Evolutionary conservation across 2,329 filamentous ascomycete species (phyloP).

Genomic region (Penicillium palitans): DNA sequence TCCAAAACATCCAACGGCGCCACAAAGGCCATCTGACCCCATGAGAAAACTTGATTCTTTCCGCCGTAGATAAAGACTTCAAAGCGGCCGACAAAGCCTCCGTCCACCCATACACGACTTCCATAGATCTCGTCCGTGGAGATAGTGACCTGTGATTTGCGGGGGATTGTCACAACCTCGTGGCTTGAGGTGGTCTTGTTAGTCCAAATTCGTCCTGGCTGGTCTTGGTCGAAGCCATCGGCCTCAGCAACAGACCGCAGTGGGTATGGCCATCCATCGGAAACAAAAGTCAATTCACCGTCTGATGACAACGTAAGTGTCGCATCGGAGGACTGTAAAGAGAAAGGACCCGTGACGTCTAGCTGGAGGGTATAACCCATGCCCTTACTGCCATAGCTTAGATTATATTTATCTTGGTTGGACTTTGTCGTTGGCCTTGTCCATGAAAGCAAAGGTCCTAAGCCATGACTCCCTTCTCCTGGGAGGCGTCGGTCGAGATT

Average conservation of each 20-base stretch:
- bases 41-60: slow-evolving; percentile 53
- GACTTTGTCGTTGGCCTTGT: slow-evolving; percentile 39
- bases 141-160: slow-evolving; percentile 43
- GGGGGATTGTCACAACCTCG: slow-evolving; percentile 38
- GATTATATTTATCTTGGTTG: slow-evolving; percentile 26
- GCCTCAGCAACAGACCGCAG: slow-evolving; percentile 47
- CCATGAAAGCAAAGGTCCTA: slow-evolving; percentile 35
- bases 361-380: slow-evolving; percentile 58
- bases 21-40: slow-evolving; percentile 60
- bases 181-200: slow-evolving; percentile 52
- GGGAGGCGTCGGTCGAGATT: slow-evolving; percentile 46
- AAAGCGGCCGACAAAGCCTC: slow-evolving; percentile 51
- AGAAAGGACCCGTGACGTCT: slow-evolving; percentile 48
- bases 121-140: slow-evolving; percentile 50
- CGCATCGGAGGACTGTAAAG: slow-evolving; percentile 47
- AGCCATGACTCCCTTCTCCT: background rate
- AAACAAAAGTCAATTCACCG: slow-evolving; percentile 45
- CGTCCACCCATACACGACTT: slow-evolving; percentile 52
- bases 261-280: slow-evolving; percentile 51
- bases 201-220: slow-evolving; percentile 55
- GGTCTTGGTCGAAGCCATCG: slow-evolving; percentile 50
- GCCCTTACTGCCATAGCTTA: slow-evolving; percentile 54
- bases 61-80: slow-evolving; percentile 58
- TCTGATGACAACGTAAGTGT: slow-evolving; percentile 39
- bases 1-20: slow-evolving; percentile 45